Evolutionary conservation across 306 rosid species (phyloP).

Genomic region (Crotalaria pallida): DNA sequence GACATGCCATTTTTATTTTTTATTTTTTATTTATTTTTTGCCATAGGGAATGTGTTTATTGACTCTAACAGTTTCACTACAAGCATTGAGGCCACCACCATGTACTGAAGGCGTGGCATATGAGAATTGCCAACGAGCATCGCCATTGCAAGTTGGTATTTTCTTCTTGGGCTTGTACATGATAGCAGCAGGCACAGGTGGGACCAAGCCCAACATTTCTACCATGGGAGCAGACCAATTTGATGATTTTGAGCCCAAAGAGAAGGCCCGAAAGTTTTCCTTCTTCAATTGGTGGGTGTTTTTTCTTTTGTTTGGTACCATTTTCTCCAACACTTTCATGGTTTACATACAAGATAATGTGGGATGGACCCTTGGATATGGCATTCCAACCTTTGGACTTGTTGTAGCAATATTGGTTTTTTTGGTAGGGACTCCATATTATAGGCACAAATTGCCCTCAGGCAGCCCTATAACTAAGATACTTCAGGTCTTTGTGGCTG

Average conservation of each 20-base stretch:
- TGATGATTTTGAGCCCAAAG: slow-evolving; percentile 69
- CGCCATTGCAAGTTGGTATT: slow-evolving; percentile 49
- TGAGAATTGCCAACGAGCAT: slow-evolving; percentile 41
- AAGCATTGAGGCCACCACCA: slow-evolving; percentile 58
- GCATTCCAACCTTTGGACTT: slow-evolving; percentile 72
- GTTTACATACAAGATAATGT: slow-evolving; percentile 70
- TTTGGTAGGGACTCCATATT: slow-evolving; percentile 49
- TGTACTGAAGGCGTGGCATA: slow-evolving; percentile 22
- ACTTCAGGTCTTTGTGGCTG: slow-evolving; percentile 54
- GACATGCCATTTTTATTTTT: too few relatives aligned
- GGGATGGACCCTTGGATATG: slow-evolving; percentile 77
- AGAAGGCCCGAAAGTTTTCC: slow-evolving; percentile 51
- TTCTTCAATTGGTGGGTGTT: slow-evolving; percentile 93
- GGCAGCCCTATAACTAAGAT: slow-evolving; percentile 66
- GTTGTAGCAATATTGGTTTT: slow-evolving; percentile 54
- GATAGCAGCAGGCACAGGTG: slow-evolving; percentile 71
- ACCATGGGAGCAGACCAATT: slow-evolving; percentile 94
- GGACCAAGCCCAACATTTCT: slow-evolving; percentile 84
- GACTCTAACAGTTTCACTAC: slow-evolving; percentile 61
- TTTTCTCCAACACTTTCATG: slow-evolving; percentile 62
- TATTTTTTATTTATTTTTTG: neutral
- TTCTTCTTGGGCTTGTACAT: slow-evolving; percentile 64
- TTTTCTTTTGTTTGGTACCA: slow-evolving; percentile 59
- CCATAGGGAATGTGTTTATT: slow-evolving; percentile 63
- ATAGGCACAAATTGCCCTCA: slow-evolving; percentile 69